These are phyloP conservation scores for Aschersonia sp. DNA, from an alignment of 2,329 filamentous ascomycete genomes.

Conservation along the genomic window DNA sequence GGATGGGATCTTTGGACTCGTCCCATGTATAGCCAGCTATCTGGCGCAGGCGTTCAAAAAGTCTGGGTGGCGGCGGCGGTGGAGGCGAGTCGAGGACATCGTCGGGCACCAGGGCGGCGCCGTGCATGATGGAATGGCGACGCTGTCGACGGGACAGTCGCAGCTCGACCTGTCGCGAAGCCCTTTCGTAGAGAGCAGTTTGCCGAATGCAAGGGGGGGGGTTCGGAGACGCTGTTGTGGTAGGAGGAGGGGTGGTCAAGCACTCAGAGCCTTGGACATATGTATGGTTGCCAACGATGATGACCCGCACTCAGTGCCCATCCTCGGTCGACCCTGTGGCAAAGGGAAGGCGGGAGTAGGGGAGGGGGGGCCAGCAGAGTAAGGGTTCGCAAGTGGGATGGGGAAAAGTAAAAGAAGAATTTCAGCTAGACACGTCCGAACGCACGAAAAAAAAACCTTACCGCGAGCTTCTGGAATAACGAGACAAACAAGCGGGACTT, in stretches of 20 bases:
- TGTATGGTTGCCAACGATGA: conserved; percentile 9
- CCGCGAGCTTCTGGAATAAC: too few relatives aligned
- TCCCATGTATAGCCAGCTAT: conserved; percentile 67
- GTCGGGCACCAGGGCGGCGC: conserved; percentile 31
- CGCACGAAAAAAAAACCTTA: too few relatives aligned
- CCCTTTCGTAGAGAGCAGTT: neutral
- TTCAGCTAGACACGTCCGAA: too few relatives aligned
- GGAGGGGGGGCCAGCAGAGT: neutral
- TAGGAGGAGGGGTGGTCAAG: neutral
- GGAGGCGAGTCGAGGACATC: conserved; percentile 49
- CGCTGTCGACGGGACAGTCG: conserved; percentile 3
- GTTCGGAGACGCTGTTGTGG: neutral
- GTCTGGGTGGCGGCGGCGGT: conserved; percentile 43
- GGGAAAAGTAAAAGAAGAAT: neutral
- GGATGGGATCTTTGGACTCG: conserved; percentile 41
- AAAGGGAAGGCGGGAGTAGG: neutral
- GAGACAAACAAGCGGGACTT: too few relatives aligned
- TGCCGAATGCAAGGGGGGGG: neutral
- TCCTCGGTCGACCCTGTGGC: conserved; percentile 13
- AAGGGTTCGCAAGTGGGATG: neutral
- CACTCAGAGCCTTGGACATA: conserved; percentile 12
- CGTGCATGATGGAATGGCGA: conserved; percentile 30
- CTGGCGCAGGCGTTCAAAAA: conserved; percentile 60
- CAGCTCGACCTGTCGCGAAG: neutral
- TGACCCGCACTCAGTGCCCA: conserved; percentile 14